phyloP scores from a whole-genome alignment of 495 filamentous ascomycete species.

The Talaromyces trachyspermus region DNA sequence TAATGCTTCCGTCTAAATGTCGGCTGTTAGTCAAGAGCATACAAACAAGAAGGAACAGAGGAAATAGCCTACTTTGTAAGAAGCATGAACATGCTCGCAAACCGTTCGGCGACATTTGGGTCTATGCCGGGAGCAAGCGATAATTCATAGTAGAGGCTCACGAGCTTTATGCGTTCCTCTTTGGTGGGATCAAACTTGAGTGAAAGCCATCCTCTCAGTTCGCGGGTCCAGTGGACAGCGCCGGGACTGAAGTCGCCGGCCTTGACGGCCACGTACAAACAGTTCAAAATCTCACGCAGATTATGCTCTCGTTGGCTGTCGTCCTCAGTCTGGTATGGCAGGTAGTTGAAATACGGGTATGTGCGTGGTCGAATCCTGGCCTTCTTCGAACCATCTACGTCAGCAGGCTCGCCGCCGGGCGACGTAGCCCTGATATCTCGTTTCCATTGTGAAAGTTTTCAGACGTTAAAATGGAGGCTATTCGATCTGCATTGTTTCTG shows the following conservation, averaged over 20 bases:
- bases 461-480: slow-evolving; percentile 30
- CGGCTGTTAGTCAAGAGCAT: slow-evolving; percentile 18
- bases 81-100: slow-evolving; percentile 92
- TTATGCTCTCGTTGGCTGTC: slow-evolving; percentile 63
- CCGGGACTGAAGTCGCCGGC: slow-evolving; percentile 92
- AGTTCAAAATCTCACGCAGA: slow-evolving; percentile 77
- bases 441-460: slow-evolving; percentile 42
- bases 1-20: slow-evolving; percentile 85
- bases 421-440: slow-evolving; percentile 58
- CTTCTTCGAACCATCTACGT: slow-evolving; percentile 44
- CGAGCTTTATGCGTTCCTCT: slow-evolving; percentile 71
- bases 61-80: slow-evolving; percentile 67
- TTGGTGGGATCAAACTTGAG: slow-evolving; percentile 94
- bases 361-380: slow-evolving; percentile 78
- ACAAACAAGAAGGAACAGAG: not conserved
- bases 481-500: slow-evolving; percentile 23
- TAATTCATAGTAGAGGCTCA: slow-evolving; percentile 90
- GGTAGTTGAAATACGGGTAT: slow-evolving; percentile 80
- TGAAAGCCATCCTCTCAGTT: slow-evolving; percentile 88
- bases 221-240: slow-evolving; percentile 93
- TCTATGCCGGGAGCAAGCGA: slow-evolving; percentile 87
- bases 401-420: slow-evolving; percentile 54
- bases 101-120: slow-evolving; percentile 71
- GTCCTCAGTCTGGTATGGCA: slow-evolving; percentile 82
- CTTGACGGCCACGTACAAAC: slow-evolving; percentile 84